Evolutionary conservation across 2,329 filamentous ascomycete species (phyloP), one percentile per base, ranked within the genome.

Genomic region (Talaromyces atroroseus): DNA sequence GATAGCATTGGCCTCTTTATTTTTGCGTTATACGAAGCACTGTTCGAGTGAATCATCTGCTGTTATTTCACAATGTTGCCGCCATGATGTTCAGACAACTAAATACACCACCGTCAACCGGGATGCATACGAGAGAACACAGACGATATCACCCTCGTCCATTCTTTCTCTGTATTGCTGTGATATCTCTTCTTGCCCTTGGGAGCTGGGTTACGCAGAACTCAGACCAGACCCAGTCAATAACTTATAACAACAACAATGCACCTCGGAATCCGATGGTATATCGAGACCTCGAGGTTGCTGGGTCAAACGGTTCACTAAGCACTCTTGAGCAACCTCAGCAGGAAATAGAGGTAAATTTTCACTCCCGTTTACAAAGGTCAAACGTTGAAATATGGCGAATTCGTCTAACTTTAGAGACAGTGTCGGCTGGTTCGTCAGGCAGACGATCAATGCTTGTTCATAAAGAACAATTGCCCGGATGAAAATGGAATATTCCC

Each of bases 401-500:
- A 8, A 29, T 29, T 29, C 7, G 11, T 48, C 21, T 6, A 38
- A 42, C 49, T 53, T 38, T 49, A 16, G 14, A 52, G 18, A 5
- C 49, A 92, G 77, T 99, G 94, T 69, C 86, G 86, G 58, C 76
- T 89, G 34, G 90, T 99, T 55, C 90, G 94, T 71, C 74, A 82
- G 49, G 87, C 85, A 52, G 67, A 78, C 58, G 88, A 99, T 70
- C 84, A 96, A 75, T 99, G 94, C 77, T 85, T 85, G 63, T 97
- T 94, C 73, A 84, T 97, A 57, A 84, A 80, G 63, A 78, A 80
- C 56, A 88, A 96, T 71, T 99, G 94, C 72, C 79, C 82, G 34
- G 90, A 95, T 66, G 89, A 96, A 74, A 89, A 92, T 54, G 92
- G 94, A 29, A 82, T 97, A 60, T 76, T 96, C 57, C 88, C 90